These are phyloP conservation scores for Gamarada debralockiae DNA, from an alignment of 495 filamentous ascomycete genomes.

Conservation along the genomic window DNA sequence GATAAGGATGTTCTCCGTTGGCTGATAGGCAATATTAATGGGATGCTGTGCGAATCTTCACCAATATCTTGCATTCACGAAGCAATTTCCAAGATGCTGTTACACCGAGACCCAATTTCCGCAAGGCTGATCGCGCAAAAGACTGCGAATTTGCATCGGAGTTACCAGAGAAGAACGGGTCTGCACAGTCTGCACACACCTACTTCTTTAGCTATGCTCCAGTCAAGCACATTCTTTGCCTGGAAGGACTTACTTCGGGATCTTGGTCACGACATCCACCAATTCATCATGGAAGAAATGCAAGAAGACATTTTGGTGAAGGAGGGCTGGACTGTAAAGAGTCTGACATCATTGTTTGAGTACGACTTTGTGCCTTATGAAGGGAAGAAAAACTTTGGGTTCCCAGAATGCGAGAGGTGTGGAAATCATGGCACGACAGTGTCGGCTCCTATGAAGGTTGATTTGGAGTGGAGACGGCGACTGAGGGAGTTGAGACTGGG, in stretches of 20 bases:
- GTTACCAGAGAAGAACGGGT: not conserved
- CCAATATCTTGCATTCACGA: not conserved
- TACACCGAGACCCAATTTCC: not conserved
- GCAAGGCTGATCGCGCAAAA: not conserved
- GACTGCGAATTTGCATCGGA: not conserved
- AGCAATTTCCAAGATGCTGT: not conserved
- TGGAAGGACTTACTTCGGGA: not conserved
- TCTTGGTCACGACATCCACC: constrained; percentile 1
- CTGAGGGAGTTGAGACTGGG: not conserved
- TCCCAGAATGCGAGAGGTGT: too few relatives aligned
- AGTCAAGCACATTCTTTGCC: not conserved
- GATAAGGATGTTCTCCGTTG: too few relatives aligned
- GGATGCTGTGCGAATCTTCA: not conserved
- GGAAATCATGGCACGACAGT: too few relatives aligned
- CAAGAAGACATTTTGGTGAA: too few relatives aligned
- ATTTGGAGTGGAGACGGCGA: constrained; percentile 5
- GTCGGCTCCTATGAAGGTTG: not conserved
- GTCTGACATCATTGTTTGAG: too few relatives aligned
- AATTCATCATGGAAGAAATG: not conserved
- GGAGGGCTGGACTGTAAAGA: too few relatives aligned
- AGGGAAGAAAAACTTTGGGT: too few relatives aligned
- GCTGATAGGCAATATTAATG: too few relatives aligned
- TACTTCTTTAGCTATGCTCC: not conserved
- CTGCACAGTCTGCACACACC: not conserved
- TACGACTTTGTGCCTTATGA: too few relatives aligned